Percentiles rank a stretch among this genome's conserved stretches.
phyloP scores from a whole-genome alignment of 2,329 filamentous ascomycete genomes.

The Colletotrichum sp. region DNA sequence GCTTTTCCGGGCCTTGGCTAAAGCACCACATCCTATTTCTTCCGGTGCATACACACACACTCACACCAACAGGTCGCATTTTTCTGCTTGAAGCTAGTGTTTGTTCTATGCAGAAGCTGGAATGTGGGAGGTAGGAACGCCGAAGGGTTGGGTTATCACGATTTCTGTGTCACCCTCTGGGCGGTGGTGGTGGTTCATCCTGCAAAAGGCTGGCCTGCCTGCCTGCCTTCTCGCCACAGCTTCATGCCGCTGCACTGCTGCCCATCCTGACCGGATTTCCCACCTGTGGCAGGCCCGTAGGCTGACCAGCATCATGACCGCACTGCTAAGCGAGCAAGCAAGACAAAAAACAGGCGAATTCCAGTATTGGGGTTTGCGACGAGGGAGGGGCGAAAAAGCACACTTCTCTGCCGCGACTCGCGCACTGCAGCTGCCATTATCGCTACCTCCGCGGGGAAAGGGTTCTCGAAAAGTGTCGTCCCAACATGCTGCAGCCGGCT shows the following conservation, averaged over 20 bases:
- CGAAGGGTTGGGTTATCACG: not conserved
- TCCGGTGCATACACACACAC: not conserved
- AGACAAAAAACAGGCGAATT: not conserved
- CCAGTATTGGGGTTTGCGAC: not conserved
- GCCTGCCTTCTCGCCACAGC: not conserved
- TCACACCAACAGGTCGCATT: not conserved
- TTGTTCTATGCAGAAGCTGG: not conserved
- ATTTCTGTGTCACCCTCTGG: not conserved
- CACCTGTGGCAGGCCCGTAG: not conserved
- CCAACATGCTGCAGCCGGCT: not conserved
- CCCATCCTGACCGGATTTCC: not conserved
- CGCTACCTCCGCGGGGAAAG: not conserved
- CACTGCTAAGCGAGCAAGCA: not conserved
- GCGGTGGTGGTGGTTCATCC: not conserved
- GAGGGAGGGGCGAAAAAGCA: not conserved
- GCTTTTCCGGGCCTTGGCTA: slow-evolving; percentile 11
- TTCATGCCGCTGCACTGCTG: not conserved
- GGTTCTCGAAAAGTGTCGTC: not conserved
- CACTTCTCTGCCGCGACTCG: not conserved
- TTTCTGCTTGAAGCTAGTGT: not conserved
- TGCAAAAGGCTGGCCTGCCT: not conserved
- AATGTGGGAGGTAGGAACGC: not conserved
- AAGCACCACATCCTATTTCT: slow-evolving; percentile 7
- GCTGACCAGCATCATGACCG: not conserved
- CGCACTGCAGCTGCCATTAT: not conserved